These are phyloP conservation scores for Rhizophlyctis rosea DNA, from an alignment of 192 early-diverging fungal species.

Conservation along the genomic window DNA sequence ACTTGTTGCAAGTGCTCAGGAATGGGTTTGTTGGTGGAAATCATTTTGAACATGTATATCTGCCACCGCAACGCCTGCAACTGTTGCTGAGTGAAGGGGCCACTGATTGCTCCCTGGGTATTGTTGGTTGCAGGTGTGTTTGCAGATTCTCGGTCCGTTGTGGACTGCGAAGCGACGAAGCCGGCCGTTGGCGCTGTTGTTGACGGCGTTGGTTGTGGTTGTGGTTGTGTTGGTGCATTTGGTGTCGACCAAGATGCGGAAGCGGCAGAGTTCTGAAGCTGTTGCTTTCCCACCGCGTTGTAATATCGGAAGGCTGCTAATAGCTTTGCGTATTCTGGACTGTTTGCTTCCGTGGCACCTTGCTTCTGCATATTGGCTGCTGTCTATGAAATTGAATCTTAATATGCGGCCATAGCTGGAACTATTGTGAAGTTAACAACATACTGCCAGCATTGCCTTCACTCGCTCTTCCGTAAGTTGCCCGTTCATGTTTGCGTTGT, in stretches of 20 bases:
- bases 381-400: conserved; percentile 9
- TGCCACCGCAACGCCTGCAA: conserved; percentile 71
- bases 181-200: neutral
- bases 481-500: too few relatives aligned
- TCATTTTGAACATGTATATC: conserved; percentile 80
- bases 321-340: conserved; percentile 69
- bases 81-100: conserved; percentile 53
- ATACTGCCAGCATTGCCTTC: conserved; percentile 6
- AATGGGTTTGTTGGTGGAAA: conserved; percentile 75
- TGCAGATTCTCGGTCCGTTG: neutral
- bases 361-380: conserved; percentile 52
- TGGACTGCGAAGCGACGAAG: neutral
- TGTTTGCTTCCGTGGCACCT: conserved; percentile 76
- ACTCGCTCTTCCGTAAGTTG: conserved; percentile 5
- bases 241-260: conserved; percentile 40
- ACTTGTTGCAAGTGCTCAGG: conserved; percentile 68
- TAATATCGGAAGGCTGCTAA: conserved; percentile 55
- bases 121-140: neutral
- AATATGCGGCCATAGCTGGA: neutral
- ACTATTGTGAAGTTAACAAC: neutral
- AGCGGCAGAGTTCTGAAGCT: conserved; percentile 19
- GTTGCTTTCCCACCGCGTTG: conserved; percentile 23
- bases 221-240: conserved; percentile 9
- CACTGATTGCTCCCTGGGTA: neutral
- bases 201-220: neutral